Percentiles rank a stretch among this genome's conserved stretches.
Conservation (phyloP, 257 asterid species). For the Capsicum chinense region DNA sequence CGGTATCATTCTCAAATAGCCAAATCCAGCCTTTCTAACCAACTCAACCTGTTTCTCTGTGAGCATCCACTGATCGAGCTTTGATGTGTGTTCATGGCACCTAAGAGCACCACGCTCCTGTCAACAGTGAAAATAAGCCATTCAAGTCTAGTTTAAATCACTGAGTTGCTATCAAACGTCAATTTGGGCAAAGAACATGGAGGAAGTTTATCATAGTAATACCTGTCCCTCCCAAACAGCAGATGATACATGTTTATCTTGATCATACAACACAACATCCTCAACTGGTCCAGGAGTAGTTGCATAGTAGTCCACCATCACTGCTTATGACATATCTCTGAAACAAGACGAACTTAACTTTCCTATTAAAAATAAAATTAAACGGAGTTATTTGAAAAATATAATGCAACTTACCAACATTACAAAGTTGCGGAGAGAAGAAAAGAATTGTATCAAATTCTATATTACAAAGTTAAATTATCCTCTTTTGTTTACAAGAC, state of each 20-base stretch:
- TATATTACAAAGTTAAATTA: neutral
- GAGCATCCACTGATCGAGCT: slow-evolving; percentile 94
- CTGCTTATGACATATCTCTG: slow-evolving; percentile 27
- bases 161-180: neutral
- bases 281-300: slow-evolving; percentile 88
- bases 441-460: slow-evolving; percentile 3
- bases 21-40: slow-evolving; percentile 82
- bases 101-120: slow-evolving; percentile 97
- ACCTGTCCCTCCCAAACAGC: slow-evolving; percentile 99
- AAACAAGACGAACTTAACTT: neutral
- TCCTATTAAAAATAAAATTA: neutral
- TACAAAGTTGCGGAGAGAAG: neutral
- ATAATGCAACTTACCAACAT: neutral
- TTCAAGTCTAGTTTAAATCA: neutral
- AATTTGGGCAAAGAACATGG: neutral
- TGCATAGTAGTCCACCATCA: slow-evolving; percentile 61
- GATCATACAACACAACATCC: slow-evolving; percentile 81
- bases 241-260: slow-evolving; percentile 93
- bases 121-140: slow-evolving; percentile 31
- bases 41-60: slow-evolving; percentile 65
- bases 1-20: slow-evolving; percentile 74
- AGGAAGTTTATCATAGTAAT: slow-evolving; percentile 25
- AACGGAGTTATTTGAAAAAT: neutral
- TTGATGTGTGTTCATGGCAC: slow-evolving; percentile 98
- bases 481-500: slow-evolving; percentile 10